phyloP scores from a whole-genome alignment of 1,284 basidiomycete genomes.

The Irpex rosettiformis region DNA sequence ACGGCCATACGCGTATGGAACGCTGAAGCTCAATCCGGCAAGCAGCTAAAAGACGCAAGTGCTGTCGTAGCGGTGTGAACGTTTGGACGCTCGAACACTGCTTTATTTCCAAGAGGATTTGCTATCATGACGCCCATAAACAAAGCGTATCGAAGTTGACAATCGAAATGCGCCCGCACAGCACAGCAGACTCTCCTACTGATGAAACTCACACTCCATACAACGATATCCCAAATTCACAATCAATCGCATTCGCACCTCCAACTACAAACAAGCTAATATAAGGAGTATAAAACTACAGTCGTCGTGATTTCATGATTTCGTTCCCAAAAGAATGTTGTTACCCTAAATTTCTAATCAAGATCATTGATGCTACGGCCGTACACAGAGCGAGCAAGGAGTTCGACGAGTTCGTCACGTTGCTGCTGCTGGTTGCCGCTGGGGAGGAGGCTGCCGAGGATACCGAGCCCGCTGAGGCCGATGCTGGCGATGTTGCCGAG shows the following conservation, averaged over 20 bases:
- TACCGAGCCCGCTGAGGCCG: not conserved
- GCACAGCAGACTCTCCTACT: too few relatives aligned
- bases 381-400: not conserved
- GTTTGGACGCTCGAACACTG: too few relatives aligned
- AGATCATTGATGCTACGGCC: conserved; percentile 1
- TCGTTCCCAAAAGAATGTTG: not conserved
- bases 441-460: not conserved
- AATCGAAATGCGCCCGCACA: too few relatives aligned
- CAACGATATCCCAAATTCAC: not conserved
- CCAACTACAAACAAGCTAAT: not conserved
- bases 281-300: not conserved
- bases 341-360: not conserved
- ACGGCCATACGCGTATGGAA: too few relatives aligned
- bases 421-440: not conserved
- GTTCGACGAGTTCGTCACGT: not conserved
- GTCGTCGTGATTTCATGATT: not conserved
- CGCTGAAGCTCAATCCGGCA: too few relatives aligned
- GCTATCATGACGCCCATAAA: too few relatives aligned
- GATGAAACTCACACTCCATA: not conserved
- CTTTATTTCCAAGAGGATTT: too few relatives aligned
- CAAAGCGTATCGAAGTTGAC: too few relatives aligned
- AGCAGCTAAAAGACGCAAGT: too few relatives aligned
- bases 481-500: not conserved
- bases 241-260: conserved; percentile 2
- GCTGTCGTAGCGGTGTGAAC: too few relatives aligned